Percentiles rank a stretch among this genome's conserved stretches.
Evolutionary conservation across 2,329 filamentous ascomycete species (phyloP).

Genomic region (Nothophaeocryptopus gaeumannii): DNA sequence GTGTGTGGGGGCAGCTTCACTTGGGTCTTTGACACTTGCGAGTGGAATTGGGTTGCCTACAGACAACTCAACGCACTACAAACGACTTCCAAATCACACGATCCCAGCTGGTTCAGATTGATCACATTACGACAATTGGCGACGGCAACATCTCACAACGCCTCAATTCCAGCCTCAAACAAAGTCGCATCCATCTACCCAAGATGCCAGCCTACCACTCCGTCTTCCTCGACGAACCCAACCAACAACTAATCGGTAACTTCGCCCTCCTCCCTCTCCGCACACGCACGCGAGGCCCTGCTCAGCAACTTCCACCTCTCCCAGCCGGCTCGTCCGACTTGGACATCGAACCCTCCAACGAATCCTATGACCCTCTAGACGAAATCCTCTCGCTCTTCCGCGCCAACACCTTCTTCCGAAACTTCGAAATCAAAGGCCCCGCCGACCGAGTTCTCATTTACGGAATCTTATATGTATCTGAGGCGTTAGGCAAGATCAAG

Average conservation of each 20-base stretch:
- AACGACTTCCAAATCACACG: too few species aligned
- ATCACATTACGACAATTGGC: too few species aligned
- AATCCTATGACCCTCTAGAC: conserved; percentile 94
- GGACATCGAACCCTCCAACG: conserved; percentile 72
- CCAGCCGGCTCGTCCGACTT: conserved; percentile 53
- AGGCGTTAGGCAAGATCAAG: conserved; percentile 85
- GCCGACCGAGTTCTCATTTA: conserved; percentile 94
- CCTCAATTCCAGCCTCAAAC: too few species aligned
- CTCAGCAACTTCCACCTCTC: conserved; percentile 71
- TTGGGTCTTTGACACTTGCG: too few species aligned
- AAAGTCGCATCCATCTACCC: not conserved
- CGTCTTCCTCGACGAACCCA: conserved; percentile 82
- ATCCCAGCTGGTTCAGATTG: too few species aligned
- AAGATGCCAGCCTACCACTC: conserved; percentile 77
- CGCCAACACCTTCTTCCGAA: conserved; percentile 97
- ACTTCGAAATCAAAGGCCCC: conserved; percentile 97
- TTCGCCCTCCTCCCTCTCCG: conserved; percentile 92
- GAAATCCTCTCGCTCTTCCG: conserved; percentile 91
- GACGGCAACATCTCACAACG: too few species aligned
- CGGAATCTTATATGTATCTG: conserved; percentile 90
- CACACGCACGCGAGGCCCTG: conserved; percentile 92
- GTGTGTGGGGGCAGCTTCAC: too few species aligned
- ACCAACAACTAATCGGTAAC: conserved; percentile 72
- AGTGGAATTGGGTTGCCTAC: too few species aligned
- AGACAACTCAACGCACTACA: too few species aligned